Conservation (phyloP, 768 basidiomycete species). For the Cantharellus cinnabarinus region DNA sequence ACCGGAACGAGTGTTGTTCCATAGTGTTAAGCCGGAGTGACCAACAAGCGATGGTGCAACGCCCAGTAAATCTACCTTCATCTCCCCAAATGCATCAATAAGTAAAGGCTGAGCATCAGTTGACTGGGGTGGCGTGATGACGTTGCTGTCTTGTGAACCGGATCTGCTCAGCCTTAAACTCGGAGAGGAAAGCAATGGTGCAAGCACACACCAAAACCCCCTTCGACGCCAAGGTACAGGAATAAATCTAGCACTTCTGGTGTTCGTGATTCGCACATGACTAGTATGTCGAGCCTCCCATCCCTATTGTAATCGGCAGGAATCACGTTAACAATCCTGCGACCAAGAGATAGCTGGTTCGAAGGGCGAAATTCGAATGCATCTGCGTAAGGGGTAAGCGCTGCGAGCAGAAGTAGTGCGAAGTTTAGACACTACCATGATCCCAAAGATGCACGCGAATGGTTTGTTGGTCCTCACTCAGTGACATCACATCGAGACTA, state of each 20-base stretch:
- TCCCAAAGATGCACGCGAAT: slow-evolving; percentile 67
- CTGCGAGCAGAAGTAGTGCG: neutral
- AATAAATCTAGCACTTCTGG: slow-evolving; percentile 31
- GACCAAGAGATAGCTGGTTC: slow-evolving; percentile 28
- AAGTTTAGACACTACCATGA: slow-evolving; percentile 29
- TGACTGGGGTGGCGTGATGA: slow-evolving; percentile 33
- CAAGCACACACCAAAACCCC: slow-evolving; percentile 41
- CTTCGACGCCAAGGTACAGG: slow-evolving; percentile 44
- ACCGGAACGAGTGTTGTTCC: slow-evolving; percentile 37
- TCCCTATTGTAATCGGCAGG: slow-evolving; percentile 89
- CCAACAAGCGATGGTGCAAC: slow-evolving; percentile 24
- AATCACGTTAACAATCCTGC: slow-evolving; percentile 51
- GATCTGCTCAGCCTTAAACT: too few species aligned
- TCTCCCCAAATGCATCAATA: slow-evolving; percentile 70
- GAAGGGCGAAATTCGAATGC: slow-evolving; percentile 34
- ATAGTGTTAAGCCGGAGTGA: neutral
- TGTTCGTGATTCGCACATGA: slow-evolving; percentile 30
- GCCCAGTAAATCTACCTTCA: slow-evolving; percentile 77
- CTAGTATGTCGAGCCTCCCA: slow-evolving; percentile 72
- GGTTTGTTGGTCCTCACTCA: slow-evolving; percentile 55
- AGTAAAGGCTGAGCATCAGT: slow-evolving; percentile 62
- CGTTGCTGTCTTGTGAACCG: slow-evolving; percentile 3
- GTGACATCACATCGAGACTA: slow-evolving; percentile 65
- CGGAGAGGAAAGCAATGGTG: neutral
- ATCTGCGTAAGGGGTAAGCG: slow-evolving; percentile 20